phyloP scores from a whole-genome alignment of 2,329 filamentous ascomycete genomes.

The Claviceps maximensis region DNA sequence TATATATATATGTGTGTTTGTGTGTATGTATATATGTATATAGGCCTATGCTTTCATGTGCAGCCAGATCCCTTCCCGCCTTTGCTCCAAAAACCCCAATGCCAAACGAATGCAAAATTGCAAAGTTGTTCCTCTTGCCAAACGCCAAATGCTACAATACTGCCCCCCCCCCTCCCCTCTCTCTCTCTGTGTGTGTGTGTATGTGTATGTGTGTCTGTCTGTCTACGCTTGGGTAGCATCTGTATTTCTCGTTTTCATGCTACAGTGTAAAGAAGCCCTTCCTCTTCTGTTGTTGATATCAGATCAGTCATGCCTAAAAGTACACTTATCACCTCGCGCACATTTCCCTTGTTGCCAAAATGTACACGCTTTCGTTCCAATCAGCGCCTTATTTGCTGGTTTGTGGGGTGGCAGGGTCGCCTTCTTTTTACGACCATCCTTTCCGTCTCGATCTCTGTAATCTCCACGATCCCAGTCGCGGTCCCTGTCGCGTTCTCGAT shows the following conservation, averaged over 20 bases:
- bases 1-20: too few relatives aligned
- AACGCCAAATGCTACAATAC: slow-evolving; percentile 4
- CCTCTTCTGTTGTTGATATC: neutral
- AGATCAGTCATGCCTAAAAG: slow-evolving; percentile 51
- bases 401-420: slow-evolving; percentile 27
- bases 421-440: slow-evolving; percentile 28
- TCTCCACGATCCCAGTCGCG: slow-evolving; percentile 23
- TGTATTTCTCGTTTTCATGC: neutral
- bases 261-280: neutral
- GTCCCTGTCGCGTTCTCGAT: slow-evolving; percentile 10
- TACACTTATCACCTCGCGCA: slow-evolving; percentile 60
- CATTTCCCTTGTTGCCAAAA: slow-evolving; percentile 62
- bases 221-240: too few relatives aligned
- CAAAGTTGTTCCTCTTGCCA: neutral
- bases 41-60: neutral
- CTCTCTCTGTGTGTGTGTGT: neutral
- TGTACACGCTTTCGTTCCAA: slow-evolving; percentile 54
- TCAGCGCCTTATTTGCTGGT: slow-evolving; percentile 40
- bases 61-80: neutral
- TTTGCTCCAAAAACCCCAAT: neutral
- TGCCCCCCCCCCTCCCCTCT: neutral
- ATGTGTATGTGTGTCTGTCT: neutral
- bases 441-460: slow-evolving; percentile 19
- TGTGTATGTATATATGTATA: too few relatives aligned
- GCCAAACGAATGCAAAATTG: neutral